These are phyloP conservation scores for Trypanosoma scelopori DNA, from an alignment of 208 protist genomes.

Conservation along the genomic window DNA sequence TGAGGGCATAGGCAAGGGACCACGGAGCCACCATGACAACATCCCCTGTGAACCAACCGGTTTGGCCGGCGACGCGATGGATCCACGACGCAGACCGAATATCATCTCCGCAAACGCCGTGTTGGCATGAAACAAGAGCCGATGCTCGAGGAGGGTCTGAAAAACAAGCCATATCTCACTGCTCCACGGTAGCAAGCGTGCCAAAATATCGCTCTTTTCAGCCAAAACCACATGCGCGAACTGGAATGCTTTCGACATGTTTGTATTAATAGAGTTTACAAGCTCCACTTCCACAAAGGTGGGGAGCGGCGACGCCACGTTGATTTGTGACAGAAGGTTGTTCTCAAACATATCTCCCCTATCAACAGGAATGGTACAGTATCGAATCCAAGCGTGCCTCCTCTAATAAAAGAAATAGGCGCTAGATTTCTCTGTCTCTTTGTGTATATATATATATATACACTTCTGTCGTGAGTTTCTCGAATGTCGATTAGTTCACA, in stretches of 20 bases:
- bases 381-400: too few relatives aligned
- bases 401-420: conserved; percentile 1
- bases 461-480: too few relatives aligned
- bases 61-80: conserved; percentile 12
- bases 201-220: conserved; percentile 43
- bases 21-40: conserved; percentile 50
- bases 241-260: conserved; percentile 55
- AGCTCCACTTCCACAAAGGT: conserved; percentile 74
- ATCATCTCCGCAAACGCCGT: conserved; percentile 78
- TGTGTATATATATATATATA: too few relatives aligned
- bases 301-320: conserved; percentile 66
- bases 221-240: conserved; percentile 63
- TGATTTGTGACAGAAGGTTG: conserved; percentile 75
- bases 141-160: conserved; percentile 50
- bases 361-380: too few relatives aligned
- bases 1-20: conserved; percentile 44
- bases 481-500: too few relatives aligned
- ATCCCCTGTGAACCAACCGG: conserved; percentile 21
- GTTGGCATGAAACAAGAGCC: conserved; percentile 58
- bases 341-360: conserved; percentile 62
- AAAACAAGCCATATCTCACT: conserved; percentile 62
- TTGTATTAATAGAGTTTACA: conserved; percentile 50
- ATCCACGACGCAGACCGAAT: conserved; percentile 58
- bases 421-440: not conserved
- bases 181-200: conserved; percentile 46